A percentile compares a stretch with the other conserved stretches of the same genome.
Conservation (phyloP, 2,329 filamentous ascomycete species). For the Botryosphaeria dothidea region DNA sequence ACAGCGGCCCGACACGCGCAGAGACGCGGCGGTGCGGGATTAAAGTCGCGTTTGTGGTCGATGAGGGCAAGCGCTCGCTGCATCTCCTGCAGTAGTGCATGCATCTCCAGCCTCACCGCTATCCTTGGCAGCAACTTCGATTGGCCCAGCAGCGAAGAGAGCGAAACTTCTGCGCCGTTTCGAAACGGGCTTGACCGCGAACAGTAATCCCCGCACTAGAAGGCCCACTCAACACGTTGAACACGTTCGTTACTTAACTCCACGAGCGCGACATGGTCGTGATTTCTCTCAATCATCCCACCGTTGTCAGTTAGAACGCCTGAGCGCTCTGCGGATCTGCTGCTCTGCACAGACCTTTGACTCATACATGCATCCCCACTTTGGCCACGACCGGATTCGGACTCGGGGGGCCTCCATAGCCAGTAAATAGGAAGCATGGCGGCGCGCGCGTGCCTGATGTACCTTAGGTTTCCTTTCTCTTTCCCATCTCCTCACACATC, state of each 20-base stretch:
- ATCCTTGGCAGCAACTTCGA: background rate
- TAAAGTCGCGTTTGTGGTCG: slow-evolving; percentile 7
- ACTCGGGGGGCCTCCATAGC: slow-evolving; percentile 1
- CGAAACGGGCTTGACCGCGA: background rate
- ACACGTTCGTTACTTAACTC: slow-evolving; percentile 8
- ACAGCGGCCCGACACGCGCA: slow-evolving; percentile 7
- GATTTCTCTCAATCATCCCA: slow-evolving; percentile 28
- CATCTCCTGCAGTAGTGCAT: slow-evolving; percentile 14
- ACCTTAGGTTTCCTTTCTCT: slow-evolving; percentile 30
- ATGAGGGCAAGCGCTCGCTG: background rate
- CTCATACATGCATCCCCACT: slow-evolving; percentile 43
- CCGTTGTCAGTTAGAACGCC: slow-evolving; percentile 34
- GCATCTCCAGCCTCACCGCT: slow-evolving; percentile 10
- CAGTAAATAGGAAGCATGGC: slow-evolving; percentile 22
- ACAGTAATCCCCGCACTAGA: background rate
- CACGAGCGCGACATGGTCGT: slow-evolving; percentile 42
- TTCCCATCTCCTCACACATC: background rate
- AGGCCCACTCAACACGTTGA: slow-evolving; percentile 11
- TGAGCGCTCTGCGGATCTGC: slow-evolving; percentile 21
- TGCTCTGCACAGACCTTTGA: slow-evolving; percentile 32
- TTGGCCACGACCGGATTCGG: slow-evolving; percentile 7
- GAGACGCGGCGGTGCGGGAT: slow-evolving; percentile 13
- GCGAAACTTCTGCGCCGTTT: background rate
- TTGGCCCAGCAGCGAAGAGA: background rate
- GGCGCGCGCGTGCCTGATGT: slow-evolving; percentile 31